Base-by-base conservation (phyloP, 768 basidiomycete species). In the Lyophyllum atratum region DNA sequence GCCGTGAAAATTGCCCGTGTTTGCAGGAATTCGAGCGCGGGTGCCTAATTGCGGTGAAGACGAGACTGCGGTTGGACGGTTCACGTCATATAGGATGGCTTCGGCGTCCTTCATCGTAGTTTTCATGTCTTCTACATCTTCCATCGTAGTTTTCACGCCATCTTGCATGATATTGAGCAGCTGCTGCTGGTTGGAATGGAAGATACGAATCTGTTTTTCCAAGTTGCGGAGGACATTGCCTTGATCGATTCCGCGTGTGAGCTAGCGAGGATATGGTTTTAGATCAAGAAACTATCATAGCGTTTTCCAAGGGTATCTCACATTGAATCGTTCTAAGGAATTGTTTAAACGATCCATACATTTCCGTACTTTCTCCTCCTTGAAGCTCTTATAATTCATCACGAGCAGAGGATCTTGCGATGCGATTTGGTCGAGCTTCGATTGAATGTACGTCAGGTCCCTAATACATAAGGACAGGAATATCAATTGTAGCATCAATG, bases 1-100 rank as follows among this genome's bases (percentile, higher is more conserved):
- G 17, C 64, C 66, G 45, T 47, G 49, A 44, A 67, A 62, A 29
- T 59, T 49, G 21, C 22, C 33, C n/a, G 60, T 60, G 29, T 58
- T 63, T n/a, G n/a, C n/a, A n/a, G 21, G 64, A 22, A 8, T n/a
- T n/a, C 54, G 53, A 15, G 47, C 39, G 45, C 19, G 8, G 17
- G 45, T 29, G 14, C 53, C n/a, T 25, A 26, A 14, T 26, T 12
- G 46, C 28, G 3, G 17, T 6, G 17, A 25, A 42, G 29, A 25
- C n/a, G n/a, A n/a, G n/a, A n/a, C n/a, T n/a, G n/a, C n/a, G n/a
- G n/a, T n/a, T n/a, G n/a, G n/a, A n/a, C n/a, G n/a, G n/a, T n/a
- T n/a, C n/a, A n/a, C n/a, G n/a, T 46, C 17, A 15, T 34, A 14
- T 9, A 46, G 21, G 14, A 34, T 31, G 9, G 29, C 44, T 45